Evolutionary conservation across 805 yeast genomes (phyloP).

Genomic region (Cyberlindnera lachancei): DNA sequence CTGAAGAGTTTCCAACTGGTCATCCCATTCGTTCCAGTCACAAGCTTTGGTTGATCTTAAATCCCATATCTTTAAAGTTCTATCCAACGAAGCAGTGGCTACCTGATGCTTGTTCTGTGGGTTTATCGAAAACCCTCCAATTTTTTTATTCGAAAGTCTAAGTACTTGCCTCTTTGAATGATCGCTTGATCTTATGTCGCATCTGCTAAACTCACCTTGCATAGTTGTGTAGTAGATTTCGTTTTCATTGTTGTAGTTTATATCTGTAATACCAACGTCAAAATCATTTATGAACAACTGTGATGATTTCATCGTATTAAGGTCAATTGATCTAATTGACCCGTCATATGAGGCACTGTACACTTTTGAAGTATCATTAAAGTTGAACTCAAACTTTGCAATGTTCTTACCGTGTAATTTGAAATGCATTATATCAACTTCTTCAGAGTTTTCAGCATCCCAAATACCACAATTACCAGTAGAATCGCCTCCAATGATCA

Average conservation of each 20-base stretch:
- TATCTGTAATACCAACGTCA: conserved; percentile 68
- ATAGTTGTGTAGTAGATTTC: conserved; percentile 68
- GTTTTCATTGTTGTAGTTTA: conserved; percentile 50
- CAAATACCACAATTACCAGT: conserved; percentile 84
- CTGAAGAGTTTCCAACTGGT: conserved; percentile 28
- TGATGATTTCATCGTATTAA: conserved; percentile 48
- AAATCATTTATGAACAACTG: conserved; percentile 56
- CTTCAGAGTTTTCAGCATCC: conserved; percentile 48
- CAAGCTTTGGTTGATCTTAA: conserved; percentile 44
- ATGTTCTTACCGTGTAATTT: conserved; percentile 73
- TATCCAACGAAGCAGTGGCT: conserved; percentile 84
- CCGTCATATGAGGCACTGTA: conserved; percentile 84
- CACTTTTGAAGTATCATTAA: conserved; percentile 43
- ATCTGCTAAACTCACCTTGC: conserved; percentile 68
- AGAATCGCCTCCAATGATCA: conserved; percentile 84
- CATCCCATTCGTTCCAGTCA: conserved; percentile 51
- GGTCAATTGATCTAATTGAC: conserved; percentile 64
- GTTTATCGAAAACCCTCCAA: conserved; percentile 80
- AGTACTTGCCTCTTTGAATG: conserved; percentile 22
- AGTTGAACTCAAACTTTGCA: conserved; percentile 51
- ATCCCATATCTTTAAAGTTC: conserved; percentile 85
- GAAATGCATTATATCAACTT: conserved; percentile 51
- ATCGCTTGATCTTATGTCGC: conserved; percentile 53
- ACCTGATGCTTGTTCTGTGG: conserved; percentile 59
- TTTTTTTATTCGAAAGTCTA: conserved; percentile 80